phyloP scores from a whole-genome alignment of 2,329 filamentous ascomycete genomes.

The Moelleriella libera region DNA sequence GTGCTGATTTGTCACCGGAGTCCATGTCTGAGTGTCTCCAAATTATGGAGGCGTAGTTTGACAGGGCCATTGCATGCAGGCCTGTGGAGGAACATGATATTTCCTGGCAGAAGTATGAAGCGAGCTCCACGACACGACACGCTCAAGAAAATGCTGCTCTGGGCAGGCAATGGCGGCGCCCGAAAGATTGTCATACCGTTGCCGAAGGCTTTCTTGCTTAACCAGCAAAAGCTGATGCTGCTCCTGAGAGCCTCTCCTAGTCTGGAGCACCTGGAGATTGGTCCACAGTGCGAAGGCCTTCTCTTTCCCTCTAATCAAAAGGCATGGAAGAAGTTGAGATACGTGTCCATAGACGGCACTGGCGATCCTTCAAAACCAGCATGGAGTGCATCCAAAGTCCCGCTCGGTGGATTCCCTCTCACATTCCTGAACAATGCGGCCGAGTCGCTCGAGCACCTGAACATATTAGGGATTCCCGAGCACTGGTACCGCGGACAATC shows the following conservation, averaged over 20 bases:
- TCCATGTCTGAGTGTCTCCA: slow-evolving; percentile 18
- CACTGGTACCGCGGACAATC: slow-evolving; percentile 6
- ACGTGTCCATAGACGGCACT: slow-evolving; percentile 5
- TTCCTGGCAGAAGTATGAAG: slow-evolving; percentile 9
- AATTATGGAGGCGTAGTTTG: slow-evolving; percentile 16
- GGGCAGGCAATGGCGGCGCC: slow-evolving; percentile 15
- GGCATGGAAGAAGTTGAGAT: slow-evolving; percentile 4
- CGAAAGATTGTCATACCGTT: slow-evolving; percentile 14
- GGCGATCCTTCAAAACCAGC: slow-evolving; percentile 3
- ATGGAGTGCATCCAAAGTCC: slow-evolving; percentile 3
- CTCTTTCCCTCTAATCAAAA: slow-evolving; percentile 3
- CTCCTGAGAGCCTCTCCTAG: slow-evolving; percentile 12
- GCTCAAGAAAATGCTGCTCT: slow-evolving; percentile 15
- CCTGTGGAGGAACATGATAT: slow-evolving; percentile 18
- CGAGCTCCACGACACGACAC: slow-evolving; percentile 10
- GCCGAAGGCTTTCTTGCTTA: slow-evolving; percentile 13
- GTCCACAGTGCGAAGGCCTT: slow-evolving; percentile 1
- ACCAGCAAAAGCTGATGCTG: slow-evolving; percentile 13
- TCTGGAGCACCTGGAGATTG: slow-evolving; percentile 14
- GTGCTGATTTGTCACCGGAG: slow-evolving; percentile 7
- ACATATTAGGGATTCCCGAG: slow-evolving; percentile 9
- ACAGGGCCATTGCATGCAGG: slow-evolving; percentile 12
- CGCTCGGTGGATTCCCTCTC: slow-evolving; percentile 3
- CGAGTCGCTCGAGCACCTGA: slow-evolving; percentile 8
- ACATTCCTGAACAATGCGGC: slow-evolving; percentile 7